Evolutionary conservation across 164 flowering plant genomes (phyloP).

Genomic region (Vitis cinerea): DNA sequence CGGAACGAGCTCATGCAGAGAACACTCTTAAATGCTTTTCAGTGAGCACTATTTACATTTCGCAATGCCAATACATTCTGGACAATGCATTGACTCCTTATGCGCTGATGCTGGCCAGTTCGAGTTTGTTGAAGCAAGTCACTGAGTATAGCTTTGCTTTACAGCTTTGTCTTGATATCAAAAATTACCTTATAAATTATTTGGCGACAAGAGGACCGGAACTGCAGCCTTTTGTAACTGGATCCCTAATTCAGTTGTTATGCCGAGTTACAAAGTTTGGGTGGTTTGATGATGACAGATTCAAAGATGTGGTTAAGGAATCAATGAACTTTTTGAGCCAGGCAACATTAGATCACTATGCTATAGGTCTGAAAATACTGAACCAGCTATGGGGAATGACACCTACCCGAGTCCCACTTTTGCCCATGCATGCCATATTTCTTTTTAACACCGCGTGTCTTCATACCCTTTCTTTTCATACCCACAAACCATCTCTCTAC

Average conservation of each 20-base stretch:
- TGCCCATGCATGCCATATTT: too few species aligned
- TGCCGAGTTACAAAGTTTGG: constrained; percentile 94
- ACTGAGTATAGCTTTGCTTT: constrained; percentile 87
- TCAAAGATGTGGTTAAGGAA: constrained; percentile 82
- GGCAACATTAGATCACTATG: constrained; percentile 24
- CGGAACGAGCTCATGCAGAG: constrained; percentile 93
- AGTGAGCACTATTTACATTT: constrained; percentile 76
- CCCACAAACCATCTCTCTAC: too few species aligned
- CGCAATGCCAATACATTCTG: constrained; percentile 95
- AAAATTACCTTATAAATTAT: constrained; percentile 83
- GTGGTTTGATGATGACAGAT: constrained; percentile 96
- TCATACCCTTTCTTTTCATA: too few species aligned
- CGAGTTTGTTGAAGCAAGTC: constrained; percentile 97
- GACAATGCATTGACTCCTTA: constrained; percentile 92
- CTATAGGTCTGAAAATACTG: too few species aligned
- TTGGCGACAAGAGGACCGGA: constrained; percentile 94
- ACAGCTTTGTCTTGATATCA: constrained; percentile 94
- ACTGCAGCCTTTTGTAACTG: constrained; percentile 83
- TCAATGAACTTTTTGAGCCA: constrained; percentile 81
- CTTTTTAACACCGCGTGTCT: too few species aligned
- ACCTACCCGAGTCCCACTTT: too few species aligned
- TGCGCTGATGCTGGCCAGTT: constrained; percentile 97
- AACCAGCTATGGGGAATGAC: too few species aligned
- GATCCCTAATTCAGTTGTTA: constrained; percentile 80
- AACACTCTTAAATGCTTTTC: constrained; percentile 91